phyloP scores from a whole-genome alignment of 805 yeast genomes.

The Candida parachauliodes region DNA sequence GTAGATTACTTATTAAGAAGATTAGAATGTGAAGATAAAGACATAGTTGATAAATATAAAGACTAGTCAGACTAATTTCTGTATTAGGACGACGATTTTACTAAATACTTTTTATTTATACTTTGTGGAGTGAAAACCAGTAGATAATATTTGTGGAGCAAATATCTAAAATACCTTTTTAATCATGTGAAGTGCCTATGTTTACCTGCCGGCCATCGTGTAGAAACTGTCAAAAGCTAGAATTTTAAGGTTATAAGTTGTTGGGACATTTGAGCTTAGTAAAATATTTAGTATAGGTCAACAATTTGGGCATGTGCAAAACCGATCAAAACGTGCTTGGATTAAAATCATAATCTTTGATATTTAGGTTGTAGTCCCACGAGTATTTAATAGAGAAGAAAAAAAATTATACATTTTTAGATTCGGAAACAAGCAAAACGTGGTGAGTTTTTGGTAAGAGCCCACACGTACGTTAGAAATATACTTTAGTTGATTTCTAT shows the following conservation, averaged over 20 bases:
- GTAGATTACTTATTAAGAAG: conserved; percentile 85
- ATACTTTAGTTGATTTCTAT: neutral
- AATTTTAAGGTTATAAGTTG: no score
- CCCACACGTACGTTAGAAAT: conserved; percentile 2
- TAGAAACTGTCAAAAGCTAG: no score
- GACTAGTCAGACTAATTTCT: conserved; percentile 3
- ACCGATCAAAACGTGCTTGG: conserved; percentile 1
- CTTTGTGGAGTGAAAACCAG: no score
- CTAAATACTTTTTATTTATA: no score
- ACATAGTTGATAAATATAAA: conserved; percentile 7
- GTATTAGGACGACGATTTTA: no score
- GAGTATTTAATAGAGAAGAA: neutral
- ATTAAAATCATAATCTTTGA: no score
- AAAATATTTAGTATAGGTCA: no score
- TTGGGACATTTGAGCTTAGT: no score
- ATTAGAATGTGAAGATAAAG: conserved; percentile 53
- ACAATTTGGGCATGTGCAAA: neutral
- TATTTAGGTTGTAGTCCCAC: conserved; percentile 1
- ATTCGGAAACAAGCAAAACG: neutral
- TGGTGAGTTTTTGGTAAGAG: conserved; percentile 1
- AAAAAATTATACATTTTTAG: neutral
- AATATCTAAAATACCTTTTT: no score
- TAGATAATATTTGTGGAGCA: no score
- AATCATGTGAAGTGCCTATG: no score
- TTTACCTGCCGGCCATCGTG: no score